Base-by-base conservation (phyloP, 2,329 filamentous ascomycete genomes). In the Colletotrichum liaoningense region DNA sequence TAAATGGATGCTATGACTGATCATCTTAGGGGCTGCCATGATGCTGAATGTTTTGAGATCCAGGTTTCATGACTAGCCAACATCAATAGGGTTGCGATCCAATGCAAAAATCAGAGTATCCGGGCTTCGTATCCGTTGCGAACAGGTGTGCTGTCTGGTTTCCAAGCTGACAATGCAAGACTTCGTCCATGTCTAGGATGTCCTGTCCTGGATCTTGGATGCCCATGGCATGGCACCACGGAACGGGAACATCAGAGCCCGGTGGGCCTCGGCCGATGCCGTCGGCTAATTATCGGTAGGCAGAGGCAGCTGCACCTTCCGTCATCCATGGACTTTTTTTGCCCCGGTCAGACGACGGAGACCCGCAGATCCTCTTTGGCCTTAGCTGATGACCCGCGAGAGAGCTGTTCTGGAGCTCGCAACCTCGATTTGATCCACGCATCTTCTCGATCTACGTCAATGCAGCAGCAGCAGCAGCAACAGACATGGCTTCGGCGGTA, bases 401-500 rank as follows among this genome's bases (percentile, higher is more conserved):
- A 72, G 42, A 63, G 60, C 42, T 65, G 33, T n/a, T 54, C 28
- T 46, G 66, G 54, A 73, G 70, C 70, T 64, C 59, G 16, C 54
- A 69, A 68, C 33, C 42, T 63, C 22, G 24, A 72, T 38, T 35
- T 28, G 56, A 67, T 67, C 63, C 69, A 67, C 69, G 49, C 63
- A 56, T 38, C n/a, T 58, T 28, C n/a, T 58, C 57, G 35, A 24
- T 58, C 28, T 55, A 62, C 33, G 69, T 68, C 73, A 75, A 76
- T 76, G 74, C 74, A 70, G 60, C 73, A 69, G 74, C 74, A 70
- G 60, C 73, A 69, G 60, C 38, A 73, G 60, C 73, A 69, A 56
- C 67, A 72, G 63, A 30, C 7, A 76, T 76, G 75, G 70, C 75
- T 63, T 74, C 75, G 70, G 67, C 69, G 60, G 67, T 76, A 71